Evolutionary conservation across 2,329 filamentous ascomycete genomes (phyloP).

Genomic region (Alternaria novae-zelandiae): DNA sequence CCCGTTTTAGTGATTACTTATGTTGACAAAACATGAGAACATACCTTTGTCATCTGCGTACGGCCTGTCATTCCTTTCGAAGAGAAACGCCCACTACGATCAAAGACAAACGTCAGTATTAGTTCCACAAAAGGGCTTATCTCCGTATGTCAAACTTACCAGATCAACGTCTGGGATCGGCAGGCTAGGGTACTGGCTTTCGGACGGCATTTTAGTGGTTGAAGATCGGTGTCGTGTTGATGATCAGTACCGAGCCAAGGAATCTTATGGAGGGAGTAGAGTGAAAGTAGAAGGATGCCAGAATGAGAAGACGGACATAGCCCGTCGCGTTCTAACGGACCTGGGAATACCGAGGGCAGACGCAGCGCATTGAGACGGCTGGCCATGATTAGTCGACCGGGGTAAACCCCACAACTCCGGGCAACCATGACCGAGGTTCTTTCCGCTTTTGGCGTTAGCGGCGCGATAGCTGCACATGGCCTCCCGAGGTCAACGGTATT

Average conservation of each 20-base stretch:
- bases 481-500: constrained; percentile 27
- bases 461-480: not conserved
- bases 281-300: constrained; percentile 8
- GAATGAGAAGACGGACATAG: constrained; percentile 12
- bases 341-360: constrained; percentile 16
- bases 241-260: not conserved
- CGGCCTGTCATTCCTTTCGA: constrained; percentile 69
- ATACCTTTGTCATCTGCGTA: constrained; percentile 78
- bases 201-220: constrained; percentile 67
- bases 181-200: constrained; percentile 69
- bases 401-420: constrained; percentile 20
- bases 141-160: constrained; percentile 2
- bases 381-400: constrained; percentile 22
- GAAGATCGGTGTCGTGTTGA: constrained; percentile 8
- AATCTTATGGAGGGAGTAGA: constrained; percentile 5
- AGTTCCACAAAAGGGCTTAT: not conserved
- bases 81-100: constrained; percentile 71
- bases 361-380: constrained; percentile 12
- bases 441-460: constrained; percentile 22
- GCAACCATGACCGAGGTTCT: constrained; percentile 25
- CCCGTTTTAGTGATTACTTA: constrained; percentile 6
- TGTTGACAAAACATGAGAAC: not conserved
- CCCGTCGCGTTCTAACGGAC: constrained; percentile 8
- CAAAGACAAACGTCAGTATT: not conserved
- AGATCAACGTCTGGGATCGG: constrained; percentile 77